A percentile compares a stretch with the other conserved stretches of the same genome.
Conservation (phyloP, 139 green algal species). For the Picochlorum sp. region DNA sequence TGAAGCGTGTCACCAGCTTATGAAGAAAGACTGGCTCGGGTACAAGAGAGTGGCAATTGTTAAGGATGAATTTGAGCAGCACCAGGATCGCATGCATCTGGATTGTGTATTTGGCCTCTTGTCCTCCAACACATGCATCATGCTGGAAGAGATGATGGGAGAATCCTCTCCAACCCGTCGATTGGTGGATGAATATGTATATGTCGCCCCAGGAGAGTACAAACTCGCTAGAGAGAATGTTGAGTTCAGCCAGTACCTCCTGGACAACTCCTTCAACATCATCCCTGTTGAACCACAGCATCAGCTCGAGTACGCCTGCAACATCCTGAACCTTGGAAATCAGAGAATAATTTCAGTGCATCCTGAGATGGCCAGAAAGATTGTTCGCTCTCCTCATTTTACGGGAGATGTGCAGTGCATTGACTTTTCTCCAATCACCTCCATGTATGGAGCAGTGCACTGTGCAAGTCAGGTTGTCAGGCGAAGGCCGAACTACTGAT, state of each 20-base stretch:
- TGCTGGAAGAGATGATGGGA: slow-evolving; percentile 85
- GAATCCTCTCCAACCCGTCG: slow-evolving; percentile 51
- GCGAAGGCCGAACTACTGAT: not conserved
- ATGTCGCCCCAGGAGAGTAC: slow-evolving; percentile 8
- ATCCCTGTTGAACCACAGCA: slow-evolving; percentile 75
- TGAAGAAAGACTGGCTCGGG: slow-evolving; percentile 80
- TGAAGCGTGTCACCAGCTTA: slow-evolving; percentile 76
- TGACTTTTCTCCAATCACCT: slow-evolving; percentile 80
- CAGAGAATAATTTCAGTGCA: slow-evolving; percentile 78
- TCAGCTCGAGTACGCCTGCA: slow-evolving; percentile 89
- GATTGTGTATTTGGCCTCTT: slow-evolving; percentile 91
- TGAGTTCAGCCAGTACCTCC: slow-evolving; percentile 78
- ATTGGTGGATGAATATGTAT: slow-evolving; percentile 43
- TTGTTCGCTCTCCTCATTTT: slow-evolving; percentile 73
- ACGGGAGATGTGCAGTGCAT: slow-evolving; percentile 63
- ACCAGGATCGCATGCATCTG: slow-evolving; percentile 95
- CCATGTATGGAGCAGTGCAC: slow-evolving; percentile 92
- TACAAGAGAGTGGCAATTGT: slow-evolving; percentile 76
- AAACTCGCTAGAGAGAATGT: slow-evolving; percentile 23
- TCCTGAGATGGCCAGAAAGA: slow-evolving; percentile 58
- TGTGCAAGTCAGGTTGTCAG: slow-evolving; percentile 79
- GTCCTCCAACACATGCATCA: slow-evolving; percentile 71
- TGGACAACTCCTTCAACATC: slow-evolving; percentile 77
- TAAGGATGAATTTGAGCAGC: slow-evolving; percentile 80
- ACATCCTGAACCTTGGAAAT: slow-evolving; percentile 82